phyloP scores from a whole-genome alignment of 352 stramenopile species.

The Pseudoperonospora humuli region DNA sequence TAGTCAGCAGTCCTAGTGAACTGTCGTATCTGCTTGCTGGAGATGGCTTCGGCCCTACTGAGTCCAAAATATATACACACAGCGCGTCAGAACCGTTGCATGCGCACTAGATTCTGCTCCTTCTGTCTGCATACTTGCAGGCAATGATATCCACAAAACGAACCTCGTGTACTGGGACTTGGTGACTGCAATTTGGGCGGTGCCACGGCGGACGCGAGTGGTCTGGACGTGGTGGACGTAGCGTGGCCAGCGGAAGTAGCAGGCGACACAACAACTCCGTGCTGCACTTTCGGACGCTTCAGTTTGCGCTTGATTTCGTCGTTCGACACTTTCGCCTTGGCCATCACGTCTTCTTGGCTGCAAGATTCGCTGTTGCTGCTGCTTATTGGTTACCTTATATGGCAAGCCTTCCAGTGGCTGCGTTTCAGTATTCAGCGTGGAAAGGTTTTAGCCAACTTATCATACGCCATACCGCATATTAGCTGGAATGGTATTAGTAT shows the following conservation, averaged over 20 bases:
- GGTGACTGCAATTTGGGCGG: constrained; percentile 41
- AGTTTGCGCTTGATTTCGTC: constrained; percentile 65
- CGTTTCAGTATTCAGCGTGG: constrained; percentile 4
- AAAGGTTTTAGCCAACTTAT: background rate
- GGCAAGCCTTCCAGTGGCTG: constrained; percentile 13
- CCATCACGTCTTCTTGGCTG: constrained; percentile 24
- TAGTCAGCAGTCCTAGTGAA: constrained; percentile 93
- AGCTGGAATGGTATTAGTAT: constrained; percentile 2
- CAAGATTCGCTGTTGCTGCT: constrained; percentile 9
- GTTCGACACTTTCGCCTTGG: constrained; percentile 47
- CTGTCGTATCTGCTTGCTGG: constrained; percentile 91
- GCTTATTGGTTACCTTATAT: constrained; percentile 18
- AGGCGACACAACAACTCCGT: constrained; percentile 23
- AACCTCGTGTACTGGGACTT: constrained; percentile 36
- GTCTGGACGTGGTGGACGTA: constrained; percentile 11
- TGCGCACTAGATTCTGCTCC: background rate
- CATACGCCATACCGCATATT: constrained; percentile 11
- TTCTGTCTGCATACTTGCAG: background rate
- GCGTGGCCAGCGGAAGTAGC: constrained; percentile 2
- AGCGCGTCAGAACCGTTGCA: background rate
- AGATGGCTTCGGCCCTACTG: constrained; percentile 42
- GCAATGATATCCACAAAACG: constrained; percentile 1
- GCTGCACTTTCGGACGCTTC: constrained; percentile 47
- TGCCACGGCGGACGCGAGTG: constrained; percentile 11
- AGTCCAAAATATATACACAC: background rate